A percentile compares a stretch with the other conserved stretches of the same genome.
Evolutionary conservation across 179 eudicot species (phyloP).

Genomic region (Actinidia chinensis): DNA sequence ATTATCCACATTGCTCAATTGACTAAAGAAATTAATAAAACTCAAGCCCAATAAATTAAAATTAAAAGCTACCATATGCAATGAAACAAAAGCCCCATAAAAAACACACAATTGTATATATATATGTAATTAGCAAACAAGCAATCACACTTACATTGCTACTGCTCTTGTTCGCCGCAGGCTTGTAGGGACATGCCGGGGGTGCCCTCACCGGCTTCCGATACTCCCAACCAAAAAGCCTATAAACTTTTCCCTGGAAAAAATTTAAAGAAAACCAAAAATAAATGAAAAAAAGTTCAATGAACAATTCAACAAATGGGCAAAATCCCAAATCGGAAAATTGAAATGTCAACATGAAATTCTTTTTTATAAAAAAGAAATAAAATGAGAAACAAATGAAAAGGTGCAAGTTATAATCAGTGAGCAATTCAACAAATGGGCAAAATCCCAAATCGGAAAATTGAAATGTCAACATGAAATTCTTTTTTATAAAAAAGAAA

Average conservation of each 20-base stretch:
- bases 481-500: not conserved
- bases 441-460: not conserved
- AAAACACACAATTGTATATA: not conserved
- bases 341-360: too few relatives aligned
- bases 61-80: not conserved
- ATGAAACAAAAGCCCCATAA: not conserved
- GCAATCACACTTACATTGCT: constrained; percentile 36
- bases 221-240: constrained; percentile 78
- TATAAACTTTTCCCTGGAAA: constrained; percentile 62
- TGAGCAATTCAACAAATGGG: not conserved
- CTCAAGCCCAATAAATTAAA: too few relatives aligned
- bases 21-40: too few relatives aligned
- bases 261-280: not conserved
- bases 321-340: not conserved
- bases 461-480: too few relatives aligned
- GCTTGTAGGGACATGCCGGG: constrained; percentile 79
- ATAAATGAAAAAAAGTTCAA: not conserved
- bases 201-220: constrained; percentile 77
- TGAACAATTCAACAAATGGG: not conserved
- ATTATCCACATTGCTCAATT: not conserved
- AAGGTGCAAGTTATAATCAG: not conserved
- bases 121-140: not conserved
- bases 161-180: constrained; percentile 43
- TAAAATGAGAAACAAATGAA: not conserved
- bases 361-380: not conserved